Evolutionary conservation across 2,329 filamentous ascomycete species (phyloP), one percentile per base, ranked within the genome.

Genomic region (Apiospora hydei): DNA sequence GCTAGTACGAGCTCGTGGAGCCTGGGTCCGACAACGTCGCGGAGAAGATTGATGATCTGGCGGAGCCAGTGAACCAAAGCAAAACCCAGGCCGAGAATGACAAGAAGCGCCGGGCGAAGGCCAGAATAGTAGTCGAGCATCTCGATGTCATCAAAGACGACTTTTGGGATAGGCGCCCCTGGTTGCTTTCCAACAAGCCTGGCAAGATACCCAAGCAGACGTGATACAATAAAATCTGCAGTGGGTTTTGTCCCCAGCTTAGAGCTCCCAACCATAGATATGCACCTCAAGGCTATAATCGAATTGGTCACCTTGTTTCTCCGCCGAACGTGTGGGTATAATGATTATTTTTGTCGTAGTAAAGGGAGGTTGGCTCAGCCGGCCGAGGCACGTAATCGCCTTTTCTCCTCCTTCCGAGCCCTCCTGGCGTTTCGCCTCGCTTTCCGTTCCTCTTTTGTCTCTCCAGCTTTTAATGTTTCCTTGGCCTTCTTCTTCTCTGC

Each of bases 111-210:
- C 89, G 93, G 70, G 88, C 89, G 72, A 98, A 98, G 82, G 95
- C 95, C 0, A 88, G 88, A 69, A 91, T 99, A 66, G 89, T 94
- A 47, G 87, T 97, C 49, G 92, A 95, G 79, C 95, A 98, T 84
- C 84, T 96, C 73, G 96, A 99, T 83, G 93, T 99, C 77, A 98
- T 99, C 83, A 95, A 93, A 77, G 94, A 98, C 82, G 93, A 94
- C 4, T 99, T 99, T 80, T 99, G 96, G 96, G 88, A 94, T 75
- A 88, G 88, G 77, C 88, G 95, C 79, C 95, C 95, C 1, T 98
- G 95, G 94, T 86, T 96, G 71, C 80, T 95, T 70, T 93, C 92
- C 1, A 92, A 92, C 75, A 93, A 90, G 81, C 92, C 92, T 6
- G 92, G 92, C 30, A 92, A 89, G 78, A 85, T 92, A 76, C 91